phyloP scores from a whole-genome alignment of 2,329 filamentous ascomycete species.

The Hymenotorrendiella dingleyae region DNA sequence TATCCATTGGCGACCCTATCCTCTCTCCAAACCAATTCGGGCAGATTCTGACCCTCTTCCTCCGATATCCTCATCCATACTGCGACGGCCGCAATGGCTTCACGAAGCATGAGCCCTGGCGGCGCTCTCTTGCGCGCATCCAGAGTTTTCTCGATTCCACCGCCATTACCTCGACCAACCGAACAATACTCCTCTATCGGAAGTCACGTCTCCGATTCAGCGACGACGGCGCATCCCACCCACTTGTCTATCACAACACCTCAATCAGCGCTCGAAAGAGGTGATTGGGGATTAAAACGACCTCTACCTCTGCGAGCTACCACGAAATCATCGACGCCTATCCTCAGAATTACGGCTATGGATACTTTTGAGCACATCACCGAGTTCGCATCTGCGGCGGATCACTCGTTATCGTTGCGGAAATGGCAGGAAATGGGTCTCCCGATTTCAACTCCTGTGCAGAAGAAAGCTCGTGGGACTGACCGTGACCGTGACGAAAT shows the following conservation, averaged over 20 bases:
- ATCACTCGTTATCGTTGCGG: conserved; percentile 72
- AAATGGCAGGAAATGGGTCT: conserved; percentile 84
- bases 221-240: conserved; percentile 74
- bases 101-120: conserved; percentile 49
- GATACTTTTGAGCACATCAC: conserved; percentile 86
- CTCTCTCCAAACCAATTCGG: background rate
- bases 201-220: conserved; percentile 54
- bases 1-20: background rate
- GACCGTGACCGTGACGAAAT: too few relatives aligned
- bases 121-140: conserved; percentile 74
- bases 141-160: conserved; percentile 82
- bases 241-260: conserved; percentile 78
- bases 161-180: conserved; percentile 60
- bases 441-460: conserved; percentile 53
- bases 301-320: conserved; percentile 73
- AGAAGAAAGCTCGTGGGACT: conserved; percentile 15
- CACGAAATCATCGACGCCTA: conserved; percentile 63
- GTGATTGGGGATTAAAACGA: conserved; percentile 92
- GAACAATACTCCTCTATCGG: conserved; percentile 42
- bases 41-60: background rate
- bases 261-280: conserved; percentile 61
- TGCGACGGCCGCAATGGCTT: conserved; percentile 22
- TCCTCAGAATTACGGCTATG: conserved; percentile 69
- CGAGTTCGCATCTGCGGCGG: conserved; percentile 76
- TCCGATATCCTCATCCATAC: background rate